A percentile compares a stretch with the other conserved stretches of the same genome.
Conservation (phyloP, 2,329 filamentous ascomycete species). For the Colletotrichum abscissum region DNA sequence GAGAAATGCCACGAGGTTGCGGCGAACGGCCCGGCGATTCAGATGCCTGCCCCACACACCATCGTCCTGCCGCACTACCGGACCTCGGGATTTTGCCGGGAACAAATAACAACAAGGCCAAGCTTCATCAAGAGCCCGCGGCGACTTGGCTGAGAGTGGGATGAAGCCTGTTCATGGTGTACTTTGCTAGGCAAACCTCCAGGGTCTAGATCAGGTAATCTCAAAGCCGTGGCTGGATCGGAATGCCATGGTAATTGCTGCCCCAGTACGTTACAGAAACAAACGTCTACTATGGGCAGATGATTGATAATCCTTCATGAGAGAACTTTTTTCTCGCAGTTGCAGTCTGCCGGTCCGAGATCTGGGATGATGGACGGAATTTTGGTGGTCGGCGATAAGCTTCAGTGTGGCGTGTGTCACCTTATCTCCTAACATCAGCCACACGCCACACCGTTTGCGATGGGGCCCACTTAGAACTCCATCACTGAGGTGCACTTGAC, state of each 20-base stretch:
- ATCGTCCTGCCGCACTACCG: not conserved
- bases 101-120: conserved; percentile 1
- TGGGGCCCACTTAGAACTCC: not conserved
- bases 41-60: not conserved
- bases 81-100: conserved; percentile 16
- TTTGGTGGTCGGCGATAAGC: conserved; percentile 15
- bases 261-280: not conserved
- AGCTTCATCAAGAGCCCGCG: not conserved
- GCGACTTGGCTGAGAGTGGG: not conserved
- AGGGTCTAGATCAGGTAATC: not conserved
- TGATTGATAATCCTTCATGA: not conserved
- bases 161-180: not conserved
- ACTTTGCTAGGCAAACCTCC: not conserved
- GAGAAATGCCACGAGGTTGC: conserved; percentile 31
- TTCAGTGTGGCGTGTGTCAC: conserved; percentile 4
- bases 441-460: conserved; percentile 7
- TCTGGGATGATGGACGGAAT: not conserved
- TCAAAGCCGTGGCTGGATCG: not conserved
- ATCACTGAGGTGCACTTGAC: not conserved
- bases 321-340: not conserved
- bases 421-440: conserved; percentile 14
- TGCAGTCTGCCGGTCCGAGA: not conserved
- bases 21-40: conserved; percentile 9
- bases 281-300: not conserved
- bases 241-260: not conserved